Base-by-base conservation (phyloP, 306 rosid species). In the Cicer chorassanicum region DNA sequence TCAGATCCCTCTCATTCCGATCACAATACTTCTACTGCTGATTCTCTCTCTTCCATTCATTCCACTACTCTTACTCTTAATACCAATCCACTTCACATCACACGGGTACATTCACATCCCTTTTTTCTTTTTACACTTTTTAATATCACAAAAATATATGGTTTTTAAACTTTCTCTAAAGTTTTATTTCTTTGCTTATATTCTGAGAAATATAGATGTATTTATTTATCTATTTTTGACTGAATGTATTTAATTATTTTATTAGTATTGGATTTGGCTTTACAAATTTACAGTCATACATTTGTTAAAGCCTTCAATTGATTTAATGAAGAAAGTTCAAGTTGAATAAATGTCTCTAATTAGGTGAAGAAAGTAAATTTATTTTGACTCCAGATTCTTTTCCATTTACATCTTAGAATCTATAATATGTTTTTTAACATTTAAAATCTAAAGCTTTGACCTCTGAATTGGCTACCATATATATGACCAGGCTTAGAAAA, bases 91-190 rank as follows among this genome's bases (percentile, higher is more conserved):
- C 78, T 75, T n/a, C 89, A 59, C 16, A 85, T 5, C 56, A 40
- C 86, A 21, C 94, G 67, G 96, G 98, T 93, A 68, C 12, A 10
- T 16, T 29, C 6, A 57, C 48, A 14, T 42, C 24, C 81, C 50
- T 46, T 65, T 4, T 8, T 6, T 66, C 59, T 8, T 11, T 13
- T 29, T 29, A 29, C 34, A 29, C 29, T 24, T 24, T 24, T 24
- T 24, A 24, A 24, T 24, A 2, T 24, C 29, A 24, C 34, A 29
- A 24, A 21, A 21, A 29, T 29, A 29, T 29, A 3, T 29, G 34
- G 4, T 29, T 29, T 29, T 29, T 29, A 29, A 29, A 29, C 34
- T 29, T 29, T 4, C 3, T 29, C 34, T 29, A 29, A 21, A 57
- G 12, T 55, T 56, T 21, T 56, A 9, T 9, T 19, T 11, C 5